Conservation (phyloP, 306 rosid genomes). For the Cucumis sativus region Cucumber_9930_V3 NC_026660.2:27074001-27074500, state of each 20-base stretch:
- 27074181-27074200: background rate
- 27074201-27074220: background rate
- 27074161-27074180: constrained; percentile 23
- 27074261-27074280: background rate
- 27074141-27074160: background rate
- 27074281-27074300: background rate
- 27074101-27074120: background rate
- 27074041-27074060: background rate
- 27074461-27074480: background rate
- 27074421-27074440: background rate
- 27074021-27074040: background rate
- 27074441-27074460: background rate
- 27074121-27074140: background rate
- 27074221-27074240: too few species aligned
- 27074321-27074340: background rate
- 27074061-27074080: background rate
- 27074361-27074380: background rate
- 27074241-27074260: too few species aligned
- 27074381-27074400: background rate
- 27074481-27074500: background rate
- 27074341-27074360: background rate
- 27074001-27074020: background rate
- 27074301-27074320: background rate
- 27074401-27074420: background rate
- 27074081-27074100: background rate